Base-by-base conservation (phyloP, 2,329 filamentous ascomycete species). In the Calonectria montana region DNA sequence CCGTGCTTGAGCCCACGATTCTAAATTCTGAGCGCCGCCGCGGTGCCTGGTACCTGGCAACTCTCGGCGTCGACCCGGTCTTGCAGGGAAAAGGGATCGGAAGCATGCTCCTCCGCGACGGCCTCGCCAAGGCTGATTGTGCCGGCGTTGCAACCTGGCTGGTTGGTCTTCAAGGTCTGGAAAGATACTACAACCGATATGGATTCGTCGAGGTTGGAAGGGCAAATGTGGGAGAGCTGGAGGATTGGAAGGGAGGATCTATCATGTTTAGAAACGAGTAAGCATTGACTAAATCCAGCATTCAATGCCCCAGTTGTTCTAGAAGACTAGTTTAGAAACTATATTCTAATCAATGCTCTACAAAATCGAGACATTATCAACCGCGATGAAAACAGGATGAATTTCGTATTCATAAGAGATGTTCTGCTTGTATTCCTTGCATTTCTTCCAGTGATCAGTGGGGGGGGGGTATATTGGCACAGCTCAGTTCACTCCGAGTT, bases 231-330 rank as follows among this genome's bases (percentile, higher is more conserved):
- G 83, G 82, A 1, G 80, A 82, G 69, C 59, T 85, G 74, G 73
- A 76, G 12, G 75, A 77, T 29, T 85, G 83, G 83, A 78, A 82
- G 31, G 83, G 83, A 12, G 83, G 83, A 1, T 61, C 77, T 9
- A 71, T 85, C 71, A 84, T 85, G 83, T 82, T 83, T 47, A 79
- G 80, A 61, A 81, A 82, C 67, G 84, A 76, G 66, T 74, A 37
- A 67, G 68, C 47, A 25, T 41, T n/a, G n/a, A n/a, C 31, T 12
- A 35, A 8, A 12, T 10, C 6, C 31, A 35, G 10, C 31, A 10
- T 35, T 9, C 10, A 35, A 35, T 35, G 31, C 31, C 29, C 29
- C 29, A 5, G 9, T 5, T 31, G 29, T 31, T 35, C 31, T 35
- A 12, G 3, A 35, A 35, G 3, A 12, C 10, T 12, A 12, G 13